A percentile compares a stretch with the other conserved stretches of the same genome.
Evolutionary conservation across 2,329 filamentous ascomycete genomes (phyloP).

Genomic region (Mariannaea sp.): DNA sequence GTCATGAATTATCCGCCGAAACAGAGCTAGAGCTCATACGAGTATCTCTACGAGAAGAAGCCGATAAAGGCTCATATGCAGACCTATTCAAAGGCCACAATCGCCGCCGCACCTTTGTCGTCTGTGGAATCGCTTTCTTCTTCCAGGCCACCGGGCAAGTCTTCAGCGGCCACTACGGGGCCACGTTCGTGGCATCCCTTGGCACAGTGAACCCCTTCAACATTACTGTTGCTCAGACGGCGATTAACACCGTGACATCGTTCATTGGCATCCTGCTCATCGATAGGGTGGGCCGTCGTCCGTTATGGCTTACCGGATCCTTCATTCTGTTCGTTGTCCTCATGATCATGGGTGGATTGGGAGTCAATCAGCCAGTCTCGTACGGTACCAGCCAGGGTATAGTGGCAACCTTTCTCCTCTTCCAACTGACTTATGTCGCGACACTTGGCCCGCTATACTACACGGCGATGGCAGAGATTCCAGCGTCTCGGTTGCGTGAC

Average conservation of each 20-base stretch:
- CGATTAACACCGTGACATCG: background rate
- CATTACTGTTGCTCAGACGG: background rate
- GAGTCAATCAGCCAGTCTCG: background rate
- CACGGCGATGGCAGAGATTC: background rate
- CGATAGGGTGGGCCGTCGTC: background rate
- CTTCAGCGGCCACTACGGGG: background rate
- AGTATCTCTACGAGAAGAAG: background rate
- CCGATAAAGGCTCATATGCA: conserved; percentile 25
- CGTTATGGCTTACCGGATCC: background rate
- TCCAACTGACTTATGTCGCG: background rate
- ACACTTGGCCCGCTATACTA: background rate
- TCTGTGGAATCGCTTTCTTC: background rate
- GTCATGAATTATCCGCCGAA: no score
- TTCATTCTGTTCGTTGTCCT: background rate
- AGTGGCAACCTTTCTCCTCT: background rate
- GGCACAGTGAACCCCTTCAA: background rate
- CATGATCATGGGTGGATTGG: background rate
- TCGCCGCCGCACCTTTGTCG: background rate
- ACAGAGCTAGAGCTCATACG: no score
- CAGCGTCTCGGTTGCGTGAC: background rate
- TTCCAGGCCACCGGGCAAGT: background rate
- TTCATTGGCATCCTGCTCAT: background rate
- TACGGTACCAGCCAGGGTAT: background rate
- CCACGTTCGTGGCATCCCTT: background rate
- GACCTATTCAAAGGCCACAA: conserved; percentile 20